These are phyloP conservation scores for Cercospora janseana DNA, from an alignment of 2,329 filamentous ascomycete species.

Conservation along the genomic window DNA sequence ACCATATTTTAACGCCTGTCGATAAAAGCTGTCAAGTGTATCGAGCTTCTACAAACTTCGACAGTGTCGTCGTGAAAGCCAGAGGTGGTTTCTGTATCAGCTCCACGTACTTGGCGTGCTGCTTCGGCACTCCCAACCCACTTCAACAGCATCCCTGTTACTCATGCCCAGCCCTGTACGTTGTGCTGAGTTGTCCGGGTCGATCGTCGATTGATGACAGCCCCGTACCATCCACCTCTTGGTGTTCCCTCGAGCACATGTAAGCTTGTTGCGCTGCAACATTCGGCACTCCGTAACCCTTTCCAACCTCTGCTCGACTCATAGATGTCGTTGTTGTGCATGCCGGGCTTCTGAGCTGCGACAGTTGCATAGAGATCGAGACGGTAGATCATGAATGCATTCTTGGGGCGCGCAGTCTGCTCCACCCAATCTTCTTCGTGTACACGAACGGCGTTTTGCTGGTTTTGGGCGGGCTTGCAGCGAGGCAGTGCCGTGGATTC, in stretches of 20 bases:
- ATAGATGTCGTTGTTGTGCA: constrained; percentile 25
- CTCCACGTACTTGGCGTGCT: constrained; percentile 21
- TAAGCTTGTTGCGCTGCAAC: no score
- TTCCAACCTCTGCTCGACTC: background rate
- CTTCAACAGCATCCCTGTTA: constrained; percentile 5
- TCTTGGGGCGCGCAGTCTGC: constrained; percentile 19
- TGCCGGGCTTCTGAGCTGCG: constrained; percentile 15
- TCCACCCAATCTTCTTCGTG: constrained; percentile 10
- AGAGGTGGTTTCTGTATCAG: background rate
- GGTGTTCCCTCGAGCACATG: no score
- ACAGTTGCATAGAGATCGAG: constrained; percentile 17
- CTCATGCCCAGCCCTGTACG: background rate
- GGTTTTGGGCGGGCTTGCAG: constrained; percentile 20
- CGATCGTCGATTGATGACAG: no score
- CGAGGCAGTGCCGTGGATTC: constrained; percentile 13
- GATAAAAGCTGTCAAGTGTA: background rate
- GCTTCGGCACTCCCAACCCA: background rate
- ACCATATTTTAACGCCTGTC: no score
- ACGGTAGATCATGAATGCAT: constrained; percentile 25
- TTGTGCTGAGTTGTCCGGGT: background rate
- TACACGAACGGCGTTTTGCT: constrained; percentile 18
- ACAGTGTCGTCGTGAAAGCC: constrained; percentile 13
- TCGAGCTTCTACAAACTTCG: background rate
- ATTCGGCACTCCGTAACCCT: no score
- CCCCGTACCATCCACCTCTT: no score